These are phyloP conservation scores for Lactarius sp. DNA, from an alignment of 768 basidiomycete genomes.

Conservation along the genomic window DNA sequence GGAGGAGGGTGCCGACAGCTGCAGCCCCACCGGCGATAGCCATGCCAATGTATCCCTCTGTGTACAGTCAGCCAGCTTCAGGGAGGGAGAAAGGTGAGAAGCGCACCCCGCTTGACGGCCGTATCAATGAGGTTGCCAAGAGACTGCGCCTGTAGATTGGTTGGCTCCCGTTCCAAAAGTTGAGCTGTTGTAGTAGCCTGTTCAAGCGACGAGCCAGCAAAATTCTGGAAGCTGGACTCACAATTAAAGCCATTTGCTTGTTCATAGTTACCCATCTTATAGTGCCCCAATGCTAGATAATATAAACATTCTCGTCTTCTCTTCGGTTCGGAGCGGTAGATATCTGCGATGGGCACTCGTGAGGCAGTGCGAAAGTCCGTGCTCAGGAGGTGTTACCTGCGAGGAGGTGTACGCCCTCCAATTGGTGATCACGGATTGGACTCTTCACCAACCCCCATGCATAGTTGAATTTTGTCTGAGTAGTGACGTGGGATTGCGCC, in stretches of 20 bases:
- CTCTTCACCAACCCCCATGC: constrained; percentile 97
- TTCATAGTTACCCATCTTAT: constrained; percentile 93
- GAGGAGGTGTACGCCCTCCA: constrained; percentile 84
- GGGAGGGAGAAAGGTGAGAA: background rate
- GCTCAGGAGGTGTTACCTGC: constrained; percentile 54
- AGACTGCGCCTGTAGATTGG: constrained; percentile 89
- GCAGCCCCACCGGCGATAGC: constrained; percentile 89
- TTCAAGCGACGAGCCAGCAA: background rate
- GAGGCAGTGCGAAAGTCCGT: background rate
- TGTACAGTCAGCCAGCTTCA: constrained; percentile 1
- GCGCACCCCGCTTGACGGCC: constrained; percentile 73
- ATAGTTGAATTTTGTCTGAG: constrained; percentile 97
- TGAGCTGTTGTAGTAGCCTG: constrained; percentile 46
- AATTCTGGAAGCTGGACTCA: constrained; percentile 36
- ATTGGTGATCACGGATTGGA: constrained; percentile 76
- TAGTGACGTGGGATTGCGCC: constrained; percentile 75
- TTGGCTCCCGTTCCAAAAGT: constrained; percentile 86
- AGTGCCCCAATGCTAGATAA: constrained; percentile 93
- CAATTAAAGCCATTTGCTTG: constrained; percentile 92
- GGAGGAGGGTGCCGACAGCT: constrained; percentile 69
- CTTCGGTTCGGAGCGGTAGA: constrained; percentile 83
- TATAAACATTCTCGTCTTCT: constrained; percentile 93
- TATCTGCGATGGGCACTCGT: constrained; percentile 47
- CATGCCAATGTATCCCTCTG: constrained; percentile 99
- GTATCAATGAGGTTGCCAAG: constrained; percentile 81